These are phyloP conservation scores for Rhododendron ferrugineum DNA, from an alignment of 148 eudicot genomes.

Conservation along the genomic window DNA sequence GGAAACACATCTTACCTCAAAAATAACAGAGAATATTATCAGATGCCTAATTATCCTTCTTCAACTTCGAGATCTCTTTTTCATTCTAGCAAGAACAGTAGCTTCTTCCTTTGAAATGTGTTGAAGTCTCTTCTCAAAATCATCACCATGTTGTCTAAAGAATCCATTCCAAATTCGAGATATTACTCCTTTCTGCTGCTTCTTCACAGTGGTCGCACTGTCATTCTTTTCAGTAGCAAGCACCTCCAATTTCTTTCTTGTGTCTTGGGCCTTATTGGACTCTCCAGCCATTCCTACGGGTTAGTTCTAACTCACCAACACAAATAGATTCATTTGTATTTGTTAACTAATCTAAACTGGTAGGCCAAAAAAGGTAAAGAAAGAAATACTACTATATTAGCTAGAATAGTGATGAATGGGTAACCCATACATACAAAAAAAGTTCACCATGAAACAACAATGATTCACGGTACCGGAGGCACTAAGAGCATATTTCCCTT, in stretches of 20 bases:
- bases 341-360: not conserved
- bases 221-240: constrained; percentile 33
- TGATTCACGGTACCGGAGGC: not conserved
- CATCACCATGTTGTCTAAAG: constrained; percentile 53
- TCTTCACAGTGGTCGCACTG: constrained; percentile 20
- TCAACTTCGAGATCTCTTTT: constrained; percentile 56
- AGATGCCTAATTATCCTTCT: constrained; percentile 50
- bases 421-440: not conserved
- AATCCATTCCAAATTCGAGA: constrained; percentile 64
- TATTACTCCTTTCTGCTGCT: constrained; percentile 53
- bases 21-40: constrained; percentile 49
- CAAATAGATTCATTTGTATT: not conserved
- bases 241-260: constrained; percentile 21
- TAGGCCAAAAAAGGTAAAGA: not conserved
- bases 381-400: not conserved
- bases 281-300: constrained; percentile 60
- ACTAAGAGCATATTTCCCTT: not conserved
- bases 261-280: constrained; percentile 34
- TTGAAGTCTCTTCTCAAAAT: constrained; percentile 68
- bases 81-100: constrained; percentile 53
- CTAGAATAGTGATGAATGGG: not conserved
- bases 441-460: not conserved
- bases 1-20: constrained; percentile 47
- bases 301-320: constrained; percentile 2
- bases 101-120: constrained; percentile 73